phyloP scores from a whole-genome alignment of 495 filamentous ascomycete species.

The Neurospora intermedia region DNA sequence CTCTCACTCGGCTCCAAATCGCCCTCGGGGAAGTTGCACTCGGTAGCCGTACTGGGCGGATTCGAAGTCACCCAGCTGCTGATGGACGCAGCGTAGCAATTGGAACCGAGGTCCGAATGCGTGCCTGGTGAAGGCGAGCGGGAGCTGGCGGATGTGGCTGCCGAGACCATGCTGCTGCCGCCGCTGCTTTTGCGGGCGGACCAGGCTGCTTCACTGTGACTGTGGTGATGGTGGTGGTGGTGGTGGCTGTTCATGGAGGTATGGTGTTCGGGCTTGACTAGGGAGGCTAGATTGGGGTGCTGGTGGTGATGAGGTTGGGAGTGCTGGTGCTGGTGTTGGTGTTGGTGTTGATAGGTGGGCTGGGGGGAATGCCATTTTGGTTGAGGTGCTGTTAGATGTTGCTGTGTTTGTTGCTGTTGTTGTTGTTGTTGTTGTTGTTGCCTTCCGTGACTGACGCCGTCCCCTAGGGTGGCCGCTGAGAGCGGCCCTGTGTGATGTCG shows the following conservation, averaged over 20 bases:
- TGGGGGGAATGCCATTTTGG: neutral
- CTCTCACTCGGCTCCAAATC: conserved; percentile 8
- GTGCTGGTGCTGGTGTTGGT: neutral
- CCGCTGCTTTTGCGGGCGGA: neutral
- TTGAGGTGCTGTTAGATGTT: neutral
- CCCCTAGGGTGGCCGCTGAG: neutral
- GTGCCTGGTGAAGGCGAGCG: conserved; percentile 13
- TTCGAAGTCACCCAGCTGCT: conserved; percentile 18
- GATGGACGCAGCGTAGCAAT: conserved; percentile 10
- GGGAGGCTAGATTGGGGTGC: neutral
- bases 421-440: neutral
- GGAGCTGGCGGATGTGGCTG: conserved; percentile 9
- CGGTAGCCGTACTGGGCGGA: conserved; percentile 1
- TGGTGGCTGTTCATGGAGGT: neutral
- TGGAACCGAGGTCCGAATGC: conserved; percentile 11
- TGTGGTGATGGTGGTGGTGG: neutral
- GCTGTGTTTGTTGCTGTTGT: neutral
- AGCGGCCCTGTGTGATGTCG: neutral
- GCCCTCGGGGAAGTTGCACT: conserved; percentile 9
- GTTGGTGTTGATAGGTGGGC: neutral
- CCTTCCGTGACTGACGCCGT: neutral
- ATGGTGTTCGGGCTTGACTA: neutral
- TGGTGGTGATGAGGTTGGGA: neutral
- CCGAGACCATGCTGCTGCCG: neutral
- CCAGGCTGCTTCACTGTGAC: neutral